Evolutionary conservation across 345 rosid genomes (phyloP), one percentile per base, ranked within the genome.

Genomic region (Theobroma cacao): DNA sequence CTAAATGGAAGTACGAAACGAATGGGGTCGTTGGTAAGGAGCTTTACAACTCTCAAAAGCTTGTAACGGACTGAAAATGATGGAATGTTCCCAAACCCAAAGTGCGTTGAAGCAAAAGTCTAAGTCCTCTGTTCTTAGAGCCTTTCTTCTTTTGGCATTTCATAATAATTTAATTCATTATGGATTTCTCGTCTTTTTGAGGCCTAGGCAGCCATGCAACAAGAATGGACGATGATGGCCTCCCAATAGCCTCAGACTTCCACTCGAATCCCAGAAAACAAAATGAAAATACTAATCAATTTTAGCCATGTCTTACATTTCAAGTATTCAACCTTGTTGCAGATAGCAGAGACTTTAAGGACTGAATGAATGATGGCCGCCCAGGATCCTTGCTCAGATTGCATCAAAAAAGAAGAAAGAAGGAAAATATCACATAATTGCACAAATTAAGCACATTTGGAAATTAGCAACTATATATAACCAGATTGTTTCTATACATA

Each of bases 1-100:
- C 28, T 52, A 33, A 72, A 31, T 31, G 61, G 14, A 26, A 43
- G 31, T 24, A 40, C 2, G 50, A 41, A 67, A 67, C 8, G 28
- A 58, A 58, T 24, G 59, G 40, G 47, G 30, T n/a, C 31, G 9
- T 38, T 65, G 15, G 48, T 30, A 17, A 48, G 26, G 40, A 70
- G 58, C 28, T 48, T 70, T 70, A 70, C 59, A 70, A 70, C 59
- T 17, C 34, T 65, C 11, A 9, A 60, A 62, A 61, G 65, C 41
- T 11, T 5, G 22, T 24, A 43, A 5, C 5, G 55, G 34, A 43
- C 1, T 43, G 55, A 24, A 68, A 68, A 68, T 43, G 22, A 60
- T 12, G 5, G 20, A 59, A 14, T 31, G 7, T n/a, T 38, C 13
- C 17, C 47, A 65, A 11, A 22, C 47, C 30, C n/a, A 66, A 22